Evolutionary conservation across 2,329 filamentous ascomycete genomes (phyloP), one percentile per base, ranked within the genome.

Genomic region (Diaporthe sp.): DNA sequence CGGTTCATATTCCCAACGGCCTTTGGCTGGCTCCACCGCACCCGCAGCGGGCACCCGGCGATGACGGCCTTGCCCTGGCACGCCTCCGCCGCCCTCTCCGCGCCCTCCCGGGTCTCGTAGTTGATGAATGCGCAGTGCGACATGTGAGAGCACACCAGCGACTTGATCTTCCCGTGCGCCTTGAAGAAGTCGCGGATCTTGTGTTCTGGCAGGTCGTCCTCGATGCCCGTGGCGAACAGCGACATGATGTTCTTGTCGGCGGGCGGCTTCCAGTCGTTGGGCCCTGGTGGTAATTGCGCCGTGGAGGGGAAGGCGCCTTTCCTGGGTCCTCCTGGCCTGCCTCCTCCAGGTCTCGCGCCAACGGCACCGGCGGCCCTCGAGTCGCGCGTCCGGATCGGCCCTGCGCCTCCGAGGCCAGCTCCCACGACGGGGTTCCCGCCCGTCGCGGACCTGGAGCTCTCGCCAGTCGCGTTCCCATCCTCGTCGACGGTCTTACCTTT

Each of bases 111-210:
- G 4, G 93, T 94, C 78, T 95, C 92, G 82, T 95, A 99, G 85
- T 99, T 99, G 84, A 99, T 88, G 81, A 98, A 99, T 1, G 97
- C 97, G 82, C 96, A 98, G 81, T 98, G 97, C 22, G 96, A 96
- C 86, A 97, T 95, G 85, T 99, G 97, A 9, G 96, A 98, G 84
- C 97, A 98, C 50, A 99, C 93, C 22, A 99, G 86, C 35, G 95
- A 98, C 79, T 97, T 94, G 75, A 99, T 92, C 80, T 96, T 94
- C 76, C 97, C 97, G 79, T 96, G 95, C 25, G 91, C 90, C 75
- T 94, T 92, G 86, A 99, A 99, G 83, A 97, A 97, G 3, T 95
- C 93, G 63, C 97, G 94, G 35, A 99, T 88, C 79, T 96, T 95
- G 84, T 96, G 92, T 83, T 99, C 97, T 2, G 96, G 96, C 9